Base-by-base conservation (phyloP, 352 stramenopile species). In the Vaucheria bursata region DNA sequence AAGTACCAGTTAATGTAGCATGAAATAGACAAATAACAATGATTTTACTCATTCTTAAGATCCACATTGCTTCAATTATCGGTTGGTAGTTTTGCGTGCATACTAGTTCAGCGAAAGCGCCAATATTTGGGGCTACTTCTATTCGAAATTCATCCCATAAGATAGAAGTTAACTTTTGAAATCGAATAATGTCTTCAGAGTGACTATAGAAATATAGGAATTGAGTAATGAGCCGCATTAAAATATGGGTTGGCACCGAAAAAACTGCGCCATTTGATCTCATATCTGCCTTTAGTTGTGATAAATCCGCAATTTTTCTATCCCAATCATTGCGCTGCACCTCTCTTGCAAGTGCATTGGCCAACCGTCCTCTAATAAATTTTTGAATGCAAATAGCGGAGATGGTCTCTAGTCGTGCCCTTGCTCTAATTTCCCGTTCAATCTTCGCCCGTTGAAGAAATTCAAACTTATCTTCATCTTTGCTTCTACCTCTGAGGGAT, bases 271-370 rank as follows among this genome's bases (percentile, higher is more conserved):
- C 76, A 7, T 31, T 45, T 25, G 70, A 25, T 12, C 52, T 53
- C 35, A 81, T 53, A 25, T 79, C 78, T 35, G 70, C 45, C 70
- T 75, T 53, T 1, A 81, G 40, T 18, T 72, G 36, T 8, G 52
- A 38, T 31, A 81, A 40, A 64, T 81, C 76, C 35, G 77, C 70
- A 70, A 81, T 81, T 31, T 78, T 81, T 64, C 71, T 81, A 64
- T 81, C 76, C 76, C 76, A 81, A 34, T 50, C 72, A 8, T 74
- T 36, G 12, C 76, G 76, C 76, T 81, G 70, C 38, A 37, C 29
- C 38, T 69, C 45, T 18, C 76, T 70, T 72, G 12, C 12, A 12
- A 59, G 45, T 18, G 45, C 45, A 59, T 12, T 59, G 45, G 45
- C 12, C 12, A 25, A 59, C 25, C 45, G 45, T 25, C 45, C 25